Evolutionary conservation across 192 early-diverging fungal species (phyloP).

Genomic region (Haplosporangium gracile): DNA sequence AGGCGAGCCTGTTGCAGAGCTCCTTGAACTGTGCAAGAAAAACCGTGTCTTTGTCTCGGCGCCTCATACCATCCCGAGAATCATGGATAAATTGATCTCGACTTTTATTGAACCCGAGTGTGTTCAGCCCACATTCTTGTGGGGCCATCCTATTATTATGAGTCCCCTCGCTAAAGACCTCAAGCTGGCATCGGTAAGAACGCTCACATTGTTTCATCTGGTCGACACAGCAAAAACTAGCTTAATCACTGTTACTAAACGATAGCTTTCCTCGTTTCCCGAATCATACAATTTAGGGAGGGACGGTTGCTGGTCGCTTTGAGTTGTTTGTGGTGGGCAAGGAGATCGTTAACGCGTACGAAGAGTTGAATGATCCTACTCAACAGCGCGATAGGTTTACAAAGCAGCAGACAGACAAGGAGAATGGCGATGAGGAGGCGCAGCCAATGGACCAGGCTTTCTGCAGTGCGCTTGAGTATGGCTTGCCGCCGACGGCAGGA

Average conservation of each 20-base stretch:
- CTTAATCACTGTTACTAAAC: not conserved
- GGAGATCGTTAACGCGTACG: constrained; percentile 90
- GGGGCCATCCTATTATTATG: constrained; percentile 82
- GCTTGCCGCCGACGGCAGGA: constrained; percentile 88
- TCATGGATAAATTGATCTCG: constrained; percentile 82
- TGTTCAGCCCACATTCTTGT: constrained; percentile 85
- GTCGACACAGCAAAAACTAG: not conserved
- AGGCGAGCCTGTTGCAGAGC: constrained; percentile 42
- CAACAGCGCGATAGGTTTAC: constrained; percentile 78
- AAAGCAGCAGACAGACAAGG: constrained; percentile 73
- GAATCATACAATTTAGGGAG: constrained; percentile 18
- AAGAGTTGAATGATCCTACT: constrained; percentile 89
- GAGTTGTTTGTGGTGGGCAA: constrained; percentile 84
- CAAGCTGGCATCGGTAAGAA: constrained; percentile 45
- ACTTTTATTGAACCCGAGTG: constrained; percentile 82
- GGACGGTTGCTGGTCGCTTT: constrained; percentile 73
- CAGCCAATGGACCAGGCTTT: constrained; percentile 80
- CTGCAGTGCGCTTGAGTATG: constrained; percentile 84
- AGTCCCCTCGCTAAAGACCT: constrained; percentile 84
- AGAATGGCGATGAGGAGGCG: constrained; percentile 82
- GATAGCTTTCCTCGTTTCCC: not conserved
- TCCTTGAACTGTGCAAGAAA: constrained; percentile 47
- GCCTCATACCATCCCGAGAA: constrained; percentile 74
- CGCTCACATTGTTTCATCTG: too few species aligned
- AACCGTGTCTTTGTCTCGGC: constrained; percentile 49